Evolutionary conservation across 1,139 yeast species (phyloP).

Genomic region (Protomyces arabidopsidicola): DNA sequence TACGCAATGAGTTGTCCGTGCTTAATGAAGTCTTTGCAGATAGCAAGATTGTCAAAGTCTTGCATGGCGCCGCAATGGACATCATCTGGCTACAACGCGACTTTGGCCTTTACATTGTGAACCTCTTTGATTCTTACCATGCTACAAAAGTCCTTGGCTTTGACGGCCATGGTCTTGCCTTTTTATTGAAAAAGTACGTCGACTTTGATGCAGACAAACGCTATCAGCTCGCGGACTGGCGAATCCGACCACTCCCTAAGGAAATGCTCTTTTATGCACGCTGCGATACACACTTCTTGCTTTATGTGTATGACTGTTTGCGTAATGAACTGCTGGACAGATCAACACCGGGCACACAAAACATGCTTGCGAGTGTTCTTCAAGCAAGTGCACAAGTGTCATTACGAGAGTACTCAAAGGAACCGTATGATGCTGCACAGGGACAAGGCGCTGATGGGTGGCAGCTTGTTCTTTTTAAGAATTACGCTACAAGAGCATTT

Average conservation of each 20-base stretch:
- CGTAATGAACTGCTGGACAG: conserved; percentile 54
- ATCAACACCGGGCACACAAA: conserved; percentile 41
- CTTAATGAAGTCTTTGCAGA: conserved; percentile 74
- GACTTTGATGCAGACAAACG: conserved; percentile 85
- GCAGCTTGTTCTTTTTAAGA: conserved; percentile 53
- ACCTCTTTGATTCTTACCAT: conserved; percentile 86
- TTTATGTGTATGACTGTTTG: conserved; percentile 73
- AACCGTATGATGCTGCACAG: conserved; percentile 32
- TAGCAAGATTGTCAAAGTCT: conserved; percentile 74
- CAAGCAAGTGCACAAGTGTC: conserved; percentile 78
- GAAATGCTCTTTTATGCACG: conserved; percentile 85
- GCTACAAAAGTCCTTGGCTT: conserved; percentile 76
- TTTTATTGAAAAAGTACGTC: conserved; percentile 72
- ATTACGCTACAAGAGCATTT: conserved; percentile 46
- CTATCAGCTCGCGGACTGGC: conserved; percentile 96
- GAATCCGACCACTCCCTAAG: conserved; percentile 73
- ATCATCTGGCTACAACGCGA: conserved; percentile 96
- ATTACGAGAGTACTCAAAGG: conserved; percentile 63
- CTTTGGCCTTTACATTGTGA: conserved; percentile 82
- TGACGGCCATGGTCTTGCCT: conserved; percentile 80
- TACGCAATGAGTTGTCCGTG: conserved; percentile 64
- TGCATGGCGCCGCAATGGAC: conserved; percentile 97
- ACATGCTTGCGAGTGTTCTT: conserved; percentile 54
- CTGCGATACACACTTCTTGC: conserved; percentile 88
- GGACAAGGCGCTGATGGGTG: conserved; percentile 36